phyloP scores from a whole-genome alignment of 768 basidiomycete species.

The Sarcodon sp. region DNA sequence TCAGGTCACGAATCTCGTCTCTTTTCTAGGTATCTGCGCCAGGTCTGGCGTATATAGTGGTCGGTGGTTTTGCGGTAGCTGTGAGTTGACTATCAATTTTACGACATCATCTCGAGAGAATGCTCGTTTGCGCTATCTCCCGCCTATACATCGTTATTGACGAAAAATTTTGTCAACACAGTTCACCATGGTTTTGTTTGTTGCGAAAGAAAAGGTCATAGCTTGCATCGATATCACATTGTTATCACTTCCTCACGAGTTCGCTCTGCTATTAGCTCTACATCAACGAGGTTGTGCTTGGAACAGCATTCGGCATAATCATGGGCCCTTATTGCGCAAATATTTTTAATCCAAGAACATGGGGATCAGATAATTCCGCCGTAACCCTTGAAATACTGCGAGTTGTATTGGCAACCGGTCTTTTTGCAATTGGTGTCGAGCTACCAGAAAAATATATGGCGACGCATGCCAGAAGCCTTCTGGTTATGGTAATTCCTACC shows the following conservation, averaged over 20 bases:
- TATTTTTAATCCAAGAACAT: constrained; percentile 66
- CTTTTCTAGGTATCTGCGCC: constrained; percentile 36
- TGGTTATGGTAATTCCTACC: constrained; percentile 65
- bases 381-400: constrained; percentile 88
- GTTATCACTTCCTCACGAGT: not conserved
- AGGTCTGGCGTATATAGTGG: constrained; percentile 45
- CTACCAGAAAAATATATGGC: constrained; percentile 77
- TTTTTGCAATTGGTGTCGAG: constrained; percentile 95
- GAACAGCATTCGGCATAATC: constrained; percentile 54
- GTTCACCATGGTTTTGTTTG: constrained; percentile 77
- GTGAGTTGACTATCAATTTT: constrained; percentile 16
- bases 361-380: constrained; percentile 39
- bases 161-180: constrained; percentile 12
- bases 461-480: constrained; percentile 59
- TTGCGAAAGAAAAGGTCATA: constrained; percentile 68
- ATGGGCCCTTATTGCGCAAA: constrained; percentile 64
- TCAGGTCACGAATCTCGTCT: constrained; percentile 14
- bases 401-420: constrained; percentile 78
- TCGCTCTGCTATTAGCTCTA: constrained; percentile 38
- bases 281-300: constrained; percentile 90
- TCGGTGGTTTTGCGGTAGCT: constrained; percentile 43
- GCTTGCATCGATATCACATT: constrained; percentile 1
- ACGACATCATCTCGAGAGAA: not conserved
- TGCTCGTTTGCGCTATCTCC: not conserved
- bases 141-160: too few relatives aligned